A percentile compares a stretch with the other conserved stretches of the same genome.
These are phyloP conservation scores for Nepenthes mirabilis DNA, from an alignment of 148 eudicot genomes.

Conservation along the genomic window DNA sequence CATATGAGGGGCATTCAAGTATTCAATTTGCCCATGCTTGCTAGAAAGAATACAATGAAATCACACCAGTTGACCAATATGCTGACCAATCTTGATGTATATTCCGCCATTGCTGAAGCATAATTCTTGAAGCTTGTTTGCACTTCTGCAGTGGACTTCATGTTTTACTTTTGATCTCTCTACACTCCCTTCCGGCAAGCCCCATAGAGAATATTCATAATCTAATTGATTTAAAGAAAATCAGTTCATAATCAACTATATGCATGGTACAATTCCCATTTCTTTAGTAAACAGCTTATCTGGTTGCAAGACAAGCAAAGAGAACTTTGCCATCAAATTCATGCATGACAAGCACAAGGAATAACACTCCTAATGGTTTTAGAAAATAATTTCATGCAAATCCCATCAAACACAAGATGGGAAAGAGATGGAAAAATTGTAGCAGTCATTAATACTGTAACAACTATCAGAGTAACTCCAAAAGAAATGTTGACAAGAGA, in stretches of 20 bases:
- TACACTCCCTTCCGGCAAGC: conserved; percentile 69
- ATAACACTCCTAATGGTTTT: no score
- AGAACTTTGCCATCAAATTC: no score
- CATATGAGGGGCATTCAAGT: neutral
- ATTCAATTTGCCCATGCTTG: conserved; percentile 3
- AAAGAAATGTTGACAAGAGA: no score
- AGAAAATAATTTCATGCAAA: no score
- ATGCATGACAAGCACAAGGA: no score
- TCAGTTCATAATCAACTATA: neutral
- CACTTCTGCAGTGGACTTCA: conserved; percentile 79
- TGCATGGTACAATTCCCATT: neutral
- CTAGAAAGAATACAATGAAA: conserved; percentile 1
- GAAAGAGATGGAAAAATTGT: no score
- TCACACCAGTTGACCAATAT: conserved; percentile 85
- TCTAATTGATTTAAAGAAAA: conserved; percentile 23
- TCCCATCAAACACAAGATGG: no score
- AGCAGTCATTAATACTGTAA: no score
- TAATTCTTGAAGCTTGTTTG: conserved; percentile 73
- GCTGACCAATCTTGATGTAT: conserved; percentile 97
- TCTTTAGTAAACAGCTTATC: neutral
- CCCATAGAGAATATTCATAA: conserved; percentile 85
- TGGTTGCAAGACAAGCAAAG: neutral
- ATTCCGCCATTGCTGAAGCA: conserved; percentile 96
- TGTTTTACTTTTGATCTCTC: conserved; percentile 58
- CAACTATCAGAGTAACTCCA: no score